Conservation (phyloP, 805 yeast genomes). For the Millerozyma miso region DNA sequence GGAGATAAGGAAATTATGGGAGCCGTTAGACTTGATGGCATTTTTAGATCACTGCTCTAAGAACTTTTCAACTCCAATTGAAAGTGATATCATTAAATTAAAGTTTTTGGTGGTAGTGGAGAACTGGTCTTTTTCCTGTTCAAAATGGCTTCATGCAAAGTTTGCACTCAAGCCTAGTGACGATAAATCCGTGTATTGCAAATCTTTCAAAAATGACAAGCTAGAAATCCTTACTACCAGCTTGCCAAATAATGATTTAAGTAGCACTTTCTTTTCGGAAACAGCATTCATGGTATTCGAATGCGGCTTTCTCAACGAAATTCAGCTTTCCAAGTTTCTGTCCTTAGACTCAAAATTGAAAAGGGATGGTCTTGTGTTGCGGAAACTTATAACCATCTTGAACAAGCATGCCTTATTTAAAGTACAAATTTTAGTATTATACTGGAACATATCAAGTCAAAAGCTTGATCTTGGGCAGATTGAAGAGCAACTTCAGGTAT, state of each 20-base stretch:
- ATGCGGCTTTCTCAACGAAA: constrained; percentile 40
- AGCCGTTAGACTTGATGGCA: constrained; percentile 37
- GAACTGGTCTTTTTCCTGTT: constrained; percentile 44
- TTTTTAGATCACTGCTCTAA: constrained; percentile 27
- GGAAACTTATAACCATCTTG: constrained; percentile 31
- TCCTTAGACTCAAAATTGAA: constrained; percentile 28
- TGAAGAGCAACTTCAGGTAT: constrained; percentile 12
- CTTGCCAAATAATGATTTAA: constrained; percentile 36
- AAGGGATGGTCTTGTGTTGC: constrained; percentile 33
- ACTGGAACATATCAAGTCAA: constrained; percentile 35
- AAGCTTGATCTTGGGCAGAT: constrained; percentile 13
- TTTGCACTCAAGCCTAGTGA: constrained; percentile 32
- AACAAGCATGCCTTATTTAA: constrained; percentile 32
- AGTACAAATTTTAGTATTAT: constrained; percentile 37
- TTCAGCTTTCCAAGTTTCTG: constrained; percentile 6
- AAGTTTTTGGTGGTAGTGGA: constrained; percentile 42
- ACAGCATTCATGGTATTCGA: constrained; percentile 47
- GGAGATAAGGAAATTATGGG: constrained; percentile 43
- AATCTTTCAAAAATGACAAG: constrained; percentile 19
- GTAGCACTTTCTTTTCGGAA: constrained; percentile 33
- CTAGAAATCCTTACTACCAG: constrained; percentile 34
- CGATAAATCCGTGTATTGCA: constrained; percentile 23
- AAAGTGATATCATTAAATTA: constrained; percentile 18
- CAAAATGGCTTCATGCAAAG: constrained; percentile 49
- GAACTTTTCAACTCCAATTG: constrained; percentile 20